Evolutionary conservation across 1,284 basidiomycete species (phyloP), one percentile per base, ranked within the genome.

Genomic region (Ceratobasidium sp.): DNA sequence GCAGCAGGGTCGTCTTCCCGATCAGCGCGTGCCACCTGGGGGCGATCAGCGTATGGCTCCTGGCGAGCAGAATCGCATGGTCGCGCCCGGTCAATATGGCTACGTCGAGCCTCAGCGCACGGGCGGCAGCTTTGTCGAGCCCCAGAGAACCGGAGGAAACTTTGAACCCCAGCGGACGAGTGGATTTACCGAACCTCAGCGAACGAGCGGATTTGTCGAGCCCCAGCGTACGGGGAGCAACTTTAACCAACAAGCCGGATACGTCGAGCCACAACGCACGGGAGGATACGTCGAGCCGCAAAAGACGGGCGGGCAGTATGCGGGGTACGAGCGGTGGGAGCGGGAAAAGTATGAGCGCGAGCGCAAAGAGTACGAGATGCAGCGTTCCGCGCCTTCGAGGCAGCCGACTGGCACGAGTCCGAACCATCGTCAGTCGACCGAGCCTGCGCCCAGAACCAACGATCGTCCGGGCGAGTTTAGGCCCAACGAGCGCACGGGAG

Each of bases 361-460:
- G 60, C 35, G 22, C 17, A 31, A 32, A 20, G n/a, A 27, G 50
- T 32, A 53, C 50, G 50, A 53, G 50, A 13, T 17, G 17, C 60
- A 65, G 34, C 45, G 42, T 32, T 34, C 32, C 45, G 32, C 49
- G 60, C 29, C 8, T 2, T 29, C 6, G 31, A 27, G 60, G n/a
- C 60, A 65, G 60, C 60, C 25, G 25, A 52, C 49, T 31, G 47
- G 47, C 32, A 65, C 60, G 22, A 53, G 60, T 22, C 60, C 60
- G 35, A 34, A 34, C 4, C 60, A 45, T 27, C 49, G 4, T 35
- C 49, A 3, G 60, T 45, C 20, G 50, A 52, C 13, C 47, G 45
- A 29, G 13, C 60, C 45, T 47, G 45, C 22, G 20, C 38, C 60
- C 10, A n/a, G 17, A 22, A 32, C 60, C 12, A 31, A 38, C 17